These are phyloP conservation scores for Pseudogymnoascus sp. DNA, from an alignment of 2,329 filamentous ascomycete species.

Conservation along the genomic window DNA sequence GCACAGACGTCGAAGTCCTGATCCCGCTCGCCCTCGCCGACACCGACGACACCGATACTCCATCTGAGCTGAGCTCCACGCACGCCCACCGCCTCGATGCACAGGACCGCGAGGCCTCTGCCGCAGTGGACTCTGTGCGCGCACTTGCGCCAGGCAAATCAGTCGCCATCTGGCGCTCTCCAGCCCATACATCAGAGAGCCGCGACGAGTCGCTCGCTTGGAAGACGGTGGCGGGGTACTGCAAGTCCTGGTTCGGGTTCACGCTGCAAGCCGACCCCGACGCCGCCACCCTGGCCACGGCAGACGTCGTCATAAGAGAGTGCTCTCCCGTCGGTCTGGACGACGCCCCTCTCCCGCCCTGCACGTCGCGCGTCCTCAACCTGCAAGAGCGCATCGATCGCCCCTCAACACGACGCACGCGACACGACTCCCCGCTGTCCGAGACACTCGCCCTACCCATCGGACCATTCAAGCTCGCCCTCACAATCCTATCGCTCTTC, in stretches of 20 bases:
- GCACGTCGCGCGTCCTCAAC: slow-evolving; percentile 16
- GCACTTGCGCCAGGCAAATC: slow-evolving; percentile 15
- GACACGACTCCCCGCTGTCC: neutral
- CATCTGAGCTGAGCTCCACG: neutral
- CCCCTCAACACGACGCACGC: neutral
- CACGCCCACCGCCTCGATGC: slow-evolving; percentile 1
- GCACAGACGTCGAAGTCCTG: slow-evolving; percentile 45
- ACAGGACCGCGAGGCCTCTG: slow-evolving; percentile 14
- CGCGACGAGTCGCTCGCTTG: slow-evolving; percentile 15
- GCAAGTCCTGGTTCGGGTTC: slow-evolving; percentile 24
- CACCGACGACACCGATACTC: neutral
- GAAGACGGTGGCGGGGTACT: slow-evolving; percentile 23
- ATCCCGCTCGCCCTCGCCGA: slow-evolving; percentile 29
- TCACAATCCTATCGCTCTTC: slow-evolving; percentile 20
- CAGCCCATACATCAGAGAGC: neutral
- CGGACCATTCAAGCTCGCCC: slow-evolving; percentile 24
- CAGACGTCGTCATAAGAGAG: slow-evolving; percentile 20
- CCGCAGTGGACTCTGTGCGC: slow-evolving; percentile 15
- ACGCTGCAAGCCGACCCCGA: slow-evolving; percentile 8
- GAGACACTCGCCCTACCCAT: slow-evolving; percentile 17
- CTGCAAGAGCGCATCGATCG: slow-evolving; percentile 18
- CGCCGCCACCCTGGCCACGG: slow-evolving; percentile 4
- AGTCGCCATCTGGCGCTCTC: slow-evolving; percentile 12
- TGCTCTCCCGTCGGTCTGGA: neutral
- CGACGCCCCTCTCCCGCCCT: neutral